Evolutionary conservation across 495 filamentous ascomycete species (phyloP), one percentile per base, ranked within the genome.

Genomic region (Daldinia decipiens): DNA sequence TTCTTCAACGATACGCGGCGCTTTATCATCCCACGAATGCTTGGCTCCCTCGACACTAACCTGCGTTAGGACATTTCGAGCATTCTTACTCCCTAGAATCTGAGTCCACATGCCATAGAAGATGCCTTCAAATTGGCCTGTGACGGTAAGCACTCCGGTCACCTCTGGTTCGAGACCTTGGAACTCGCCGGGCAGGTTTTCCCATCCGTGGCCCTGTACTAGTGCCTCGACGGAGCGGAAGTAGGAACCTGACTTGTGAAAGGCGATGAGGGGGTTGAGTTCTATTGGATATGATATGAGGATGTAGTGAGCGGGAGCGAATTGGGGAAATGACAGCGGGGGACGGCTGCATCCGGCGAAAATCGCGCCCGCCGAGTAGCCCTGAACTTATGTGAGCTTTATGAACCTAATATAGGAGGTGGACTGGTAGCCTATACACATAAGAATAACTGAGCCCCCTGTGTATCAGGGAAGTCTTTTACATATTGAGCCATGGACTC

Each of bases 271-370:
- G 13, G 64, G 64, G 40, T 64, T 71, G 0, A 74, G 51, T 8
- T 74, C 72, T 17, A 74, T 65, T 5, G 72, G 72, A 36, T 65
- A 74, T 3, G 72, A 74, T 32, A 74, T 43, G 5, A 74, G 34
- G 39, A 74, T 65, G 27, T 74, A 74, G 24, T 62, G 59, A 9
- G 72, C 54, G 4, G 71, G 62, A 5, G 54, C 45, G 38, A 74
- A 74, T 27, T 65, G 62, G 11, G 54, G 36, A 21, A 64, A 65
- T 2, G 40, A 58, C 12, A 17, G 50, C 8, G 52, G 34, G 19
- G 72, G 72, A 5, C 72, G 72, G 27, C n/a, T 59, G 54, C 72
- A 71, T 34, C 72, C 64, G 9, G 72, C 72, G n/a, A 61, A 74
- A 0, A 74, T 40, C n/a, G 68, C 64, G 1, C 72, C 72, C 1